These are phyloP conservation scores for Fusarium camptoceras DNA, from an alignment of 2,329 filamentous ascomycete genomes.

Conservation along the genomic window DNA sequence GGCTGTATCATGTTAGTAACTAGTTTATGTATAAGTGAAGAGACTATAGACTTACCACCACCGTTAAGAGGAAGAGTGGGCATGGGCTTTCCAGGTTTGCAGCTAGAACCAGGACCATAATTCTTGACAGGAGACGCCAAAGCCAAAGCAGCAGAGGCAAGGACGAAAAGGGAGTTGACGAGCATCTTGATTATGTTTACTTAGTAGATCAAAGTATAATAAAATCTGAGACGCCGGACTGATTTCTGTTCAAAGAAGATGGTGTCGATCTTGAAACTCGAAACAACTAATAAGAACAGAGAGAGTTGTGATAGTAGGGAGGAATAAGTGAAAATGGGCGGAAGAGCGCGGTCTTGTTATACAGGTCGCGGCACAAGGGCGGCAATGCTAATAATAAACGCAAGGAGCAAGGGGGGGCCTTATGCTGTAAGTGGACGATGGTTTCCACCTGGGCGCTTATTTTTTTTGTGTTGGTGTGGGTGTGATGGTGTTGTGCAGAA, in stretches of 20 bases:
- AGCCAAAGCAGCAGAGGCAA: conserved; percentile 52
- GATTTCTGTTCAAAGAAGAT: conserved; percentile 20
- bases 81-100: conserved; percentile 23
- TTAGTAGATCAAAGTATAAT: background rate
- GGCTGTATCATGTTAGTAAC: conserved; percentile 47
- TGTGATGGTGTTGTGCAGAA: conserved; percentile 28
- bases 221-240: conserved; percentile 29
- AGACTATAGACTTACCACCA: conserved; percentile 48
- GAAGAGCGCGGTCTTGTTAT: conserved; percentile 35
- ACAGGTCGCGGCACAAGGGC: conserved; percentile 36
- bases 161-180: conserved; percentile 49
- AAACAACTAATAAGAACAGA: conserved; percentile 13
- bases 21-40: background rate
- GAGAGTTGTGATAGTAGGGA: conserved; percentile 10
- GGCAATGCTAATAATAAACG: conserved; percentile 49
- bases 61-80: conserved; percentile 55
- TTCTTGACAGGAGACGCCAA: conserved; percentile 46
- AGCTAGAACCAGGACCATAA: conserved; percentile 34
- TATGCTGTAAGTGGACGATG: conserved; percentile 29
- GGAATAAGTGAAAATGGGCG: conserved; percentile 1
- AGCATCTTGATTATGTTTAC: conserved; percentile 47
- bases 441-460: conserved; percentile 48
- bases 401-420: conserved; percentile 31
- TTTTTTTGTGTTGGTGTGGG: conserved; percentile 27
- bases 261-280: conserved; percentile 37